Percentiles rank a stretch among this genome's conserved stretches.
Conservation (phyloP, 164 flowering plant species). For the Umbilicus rupestris region DNA sequence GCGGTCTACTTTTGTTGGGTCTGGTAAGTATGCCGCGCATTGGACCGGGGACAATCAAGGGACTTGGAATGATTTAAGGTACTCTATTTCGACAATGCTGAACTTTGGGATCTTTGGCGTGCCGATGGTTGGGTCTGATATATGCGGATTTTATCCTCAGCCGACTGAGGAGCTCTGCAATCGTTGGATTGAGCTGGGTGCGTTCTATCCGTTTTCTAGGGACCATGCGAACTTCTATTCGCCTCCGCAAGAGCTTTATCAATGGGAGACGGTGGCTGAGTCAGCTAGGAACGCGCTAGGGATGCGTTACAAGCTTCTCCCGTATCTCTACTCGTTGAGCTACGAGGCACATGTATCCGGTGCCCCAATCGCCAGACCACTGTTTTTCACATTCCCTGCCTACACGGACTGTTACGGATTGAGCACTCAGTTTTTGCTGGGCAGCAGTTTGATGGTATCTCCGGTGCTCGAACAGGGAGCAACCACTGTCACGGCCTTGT, state of each 20-base stretch:
- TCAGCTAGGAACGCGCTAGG: constrained; percentile 81
- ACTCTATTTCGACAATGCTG: constrained; percentile 70
- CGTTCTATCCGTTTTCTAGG: constrained; percentile 87
- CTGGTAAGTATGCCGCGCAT: constrained; percentile 83
- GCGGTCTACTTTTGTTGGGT: constrained; percentile 83
- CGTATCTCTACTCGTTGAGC: constrained; percentile 70
- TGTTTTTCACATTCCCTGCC: constrained; percentile 73
- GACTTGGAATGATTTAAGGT: constrained; percentile 58
- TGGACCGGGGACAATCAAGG: constrained; percentile 94
- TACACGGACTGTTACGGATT: constrained; percentile 33
- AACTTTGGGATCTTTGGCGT: constrained; percentile 84
- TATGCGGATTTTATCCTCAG: constrained; percentile 86
- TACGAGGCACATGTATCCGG: constrained; percentile 68
- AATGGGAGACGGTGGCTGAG: constrained; percentile 65
- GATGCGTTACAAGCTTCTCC: constrained; percentile 65
- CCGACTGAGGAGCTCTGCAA: constrained; percentile 84
- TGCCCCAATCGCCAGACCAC: constrained; percentile 76
- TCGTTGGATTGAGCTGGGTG: constrained; percentile 88
- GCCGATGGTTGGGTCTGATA: constrained; percentile 93
- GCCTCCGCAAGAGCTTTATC: constrained; percentile 76
- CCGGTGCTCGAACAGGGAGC: constrained; percentile 19
- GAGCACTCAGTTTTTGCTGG: constrained; percentile 53
- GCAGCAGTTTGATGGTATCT: constrained; percentile 1
- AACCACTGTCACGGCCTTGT: constrained; percentile 40
- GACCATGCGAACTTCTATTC: constrained; percentile 71